These are phyloP conservation scores for Triticum turgidum DNA, from an alignment of 176 grass and related monocot genomes.

Conservation along the genomic window DNA sequence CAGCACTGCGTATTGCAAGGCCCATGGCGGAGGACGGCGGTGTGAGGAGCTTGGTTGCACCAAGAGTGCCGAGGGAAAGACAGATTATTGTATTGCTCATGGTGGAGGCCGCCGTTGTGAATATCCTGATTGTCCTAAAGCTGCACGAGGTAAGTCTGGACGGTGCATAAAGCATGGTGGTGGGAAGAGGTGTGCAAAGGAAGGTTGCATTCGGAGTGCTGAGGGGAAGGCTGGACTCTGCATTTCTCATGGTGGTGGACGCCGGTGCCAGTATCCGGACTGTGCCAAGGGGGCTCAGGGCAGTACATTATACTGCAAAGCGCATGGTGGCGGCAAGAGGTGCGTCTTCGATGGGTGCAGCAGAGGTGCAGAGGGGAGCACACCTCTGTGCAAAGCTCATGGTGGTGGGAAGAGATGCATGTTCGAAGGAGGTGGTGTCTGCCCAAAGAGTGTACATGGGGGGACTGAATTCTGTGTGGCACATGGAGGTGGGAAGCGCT, in stretches of 20 bases:
- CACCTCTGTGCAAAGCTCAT: slow-evolving; percentile 65
- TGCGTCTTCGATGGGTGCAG: slow-evolving; percentile 66
- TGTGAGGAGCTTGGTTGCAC: slow-evolving; percentile 68
- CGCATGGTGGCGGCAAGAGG: slow-evolving; percentile 62
- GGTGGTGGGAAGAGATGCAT: slow-evolving; percentile 66
- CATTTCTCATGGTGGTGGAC: slow-evolving; percentile 73
- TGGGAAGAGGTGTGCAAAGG: slow-evolving; percentile 53
- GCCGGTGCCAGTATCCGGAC: slow-evolving; percentile 50
- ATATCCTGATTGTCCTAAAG: slow-evolving; percentile 55
- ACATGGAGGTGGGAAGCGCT: slow-evolving; percentile 68
- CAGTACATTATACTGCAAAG: slow-evolving; percentile 65
- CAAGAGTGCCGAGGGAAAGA: slow-evolving; percentile 68
- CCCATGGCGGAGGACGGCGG: slow-evolving; percentile 62
- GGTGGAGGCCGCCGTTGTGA: slow-evolving; percentile 58
- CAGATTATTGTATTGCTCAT: slow-evolving; percentile 71
- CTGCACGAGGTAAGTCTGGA: slow-evolving; percentile 62
- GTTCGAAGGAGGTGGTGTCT: slow-evolving; percentile 52
- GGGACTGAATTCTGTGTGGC: slow-evolving; percentile 64
- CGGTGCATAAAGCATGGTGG: slow-evolving; percentile 69
- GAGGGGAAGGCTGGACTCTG: slow-evolving; percentile 65
- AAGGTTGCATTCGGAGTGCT: slow-evolving; percentile 60
- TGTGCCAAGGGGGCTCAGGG: slow-evolving; percentile 62
- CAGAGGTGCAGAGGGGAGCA: slow-evolving; percentile 70
- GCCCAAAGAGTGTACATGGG: slow-evolving; percentile 65
- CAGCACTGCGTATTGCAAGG: slow-evolving; percentile 64